These are phyloP conservation scores for Thuidium tamariscinum DNA, from an alignment of 225 moss, liverwort and hornwort genomes.

Conservation along the genomic window DNA sequence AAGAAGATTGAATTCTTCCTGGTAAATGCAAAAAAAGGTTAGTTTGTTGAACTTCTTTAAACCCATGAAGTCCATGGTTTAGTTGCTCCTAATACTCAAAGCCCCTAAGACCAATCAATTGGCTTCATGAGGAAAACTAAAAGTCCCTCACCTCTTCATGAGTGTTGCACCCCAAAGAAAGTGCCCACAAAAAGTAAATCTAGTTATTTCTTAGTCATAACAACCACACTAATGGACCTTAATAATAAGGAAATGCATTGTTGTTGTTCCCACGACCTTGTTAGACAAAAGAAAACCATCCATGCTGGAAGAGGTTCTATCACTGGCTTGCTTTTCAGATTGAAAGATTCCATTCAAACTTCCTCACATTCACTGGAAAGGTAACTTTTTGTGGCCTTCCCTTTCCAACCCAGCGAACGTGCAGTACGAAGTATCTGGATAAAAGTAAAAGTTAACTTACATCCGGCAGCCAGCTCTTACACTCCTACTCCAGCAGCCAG, in stretches of 20 bases:
- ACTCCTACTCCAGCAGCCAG: neutral
- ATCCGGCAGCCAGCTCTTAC: neutral
- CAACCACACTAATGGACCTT: accelerated
- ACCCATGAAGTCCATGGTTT: accelerated
- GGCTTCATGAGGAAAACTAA: neutral
- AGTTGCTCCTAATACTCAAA: neutral
- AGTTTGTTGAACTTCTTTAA: neutral
- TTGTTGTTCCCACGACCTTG: neutral
- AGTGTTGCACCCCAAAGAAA: accelerated
- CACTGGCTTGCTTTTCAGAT: accelerated
- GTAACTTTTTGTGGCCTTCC: neutral
- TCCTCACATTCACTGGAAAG: accelerated
- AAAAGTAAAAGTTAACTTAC: no score
- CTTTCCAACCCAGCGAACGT: neutral
- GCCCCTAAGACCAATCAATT: neutral
- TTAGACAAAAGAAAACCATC: neutral
- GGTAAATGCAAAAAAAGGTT: no score
- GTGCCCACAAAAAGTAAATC: neutral
- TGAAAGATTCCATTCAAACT: neutral
- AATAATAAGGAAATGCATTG: accelerated
- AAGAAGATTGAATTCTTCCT: neutral
- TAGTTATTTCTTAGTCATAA: neutral
- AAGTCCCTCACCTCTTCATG: accelerated
- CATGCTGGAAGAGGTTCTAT: neutral
- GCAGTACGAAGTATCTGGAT: neutral